phyloP scores from a whole-genome alignment of 345 rosid genomes.

The Erucastrum elatum region DNA sequence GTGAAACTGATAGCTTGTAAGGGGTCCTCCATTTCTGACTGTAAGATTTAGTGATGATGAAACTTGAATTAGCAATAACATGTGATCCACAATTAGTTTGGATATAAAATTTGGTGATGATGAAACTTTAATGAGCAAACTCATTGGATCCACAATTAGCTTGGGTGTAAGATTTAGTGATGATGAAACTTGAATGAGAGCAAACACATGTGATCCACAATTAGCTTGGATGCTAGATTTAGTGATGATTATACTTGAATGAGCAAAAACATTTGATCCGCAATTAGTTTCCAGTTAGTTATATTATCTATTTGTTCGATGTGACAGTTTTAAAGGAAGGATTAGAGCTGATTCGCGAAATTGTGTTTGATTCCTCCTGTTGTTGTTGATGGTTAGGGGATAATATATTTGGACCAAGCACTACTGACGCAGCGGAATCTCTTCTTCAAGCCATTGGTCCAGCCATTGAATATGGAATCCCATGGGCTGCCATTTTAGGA shows the following conservation, averaged over 20 bases:
- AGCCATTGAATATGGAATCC: constrained; percentile 65
- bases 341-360: neutral
- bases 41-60: neutral
- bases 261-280: neutral
- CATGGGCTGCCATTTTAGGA: constrained; percentile 93
- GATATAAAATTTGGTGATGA: neutral
- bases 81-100: neutral
- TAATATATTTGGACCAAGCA: constrained; percentile 81
- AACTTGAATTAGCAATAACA: neutral
- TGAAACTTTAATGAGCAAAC: neutral
- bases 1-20: neutral
- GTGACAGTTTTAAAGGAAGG: neutral
- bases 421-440: constrained; percentile 91
- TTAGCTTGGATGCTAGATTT: neutral
- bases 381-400: constrained; percentile 35
- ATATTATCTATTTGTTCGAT: neutral
- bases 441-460: constrained; percentile 69
- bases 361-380: constrained; percentile 27
- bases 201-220: neutral
- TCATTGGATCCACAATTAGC: neutral
- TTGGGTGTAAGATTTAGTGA: neutral
- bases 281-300: neutral
- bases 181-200: neutral
- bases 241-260: neutral
- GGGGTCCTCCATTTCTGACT: neutral